These are phyloP conservation scores for Schizonepeta tenuifolia DNA, from an alignment of 257 asterid species.

Conservation along the genomic window DNA sequence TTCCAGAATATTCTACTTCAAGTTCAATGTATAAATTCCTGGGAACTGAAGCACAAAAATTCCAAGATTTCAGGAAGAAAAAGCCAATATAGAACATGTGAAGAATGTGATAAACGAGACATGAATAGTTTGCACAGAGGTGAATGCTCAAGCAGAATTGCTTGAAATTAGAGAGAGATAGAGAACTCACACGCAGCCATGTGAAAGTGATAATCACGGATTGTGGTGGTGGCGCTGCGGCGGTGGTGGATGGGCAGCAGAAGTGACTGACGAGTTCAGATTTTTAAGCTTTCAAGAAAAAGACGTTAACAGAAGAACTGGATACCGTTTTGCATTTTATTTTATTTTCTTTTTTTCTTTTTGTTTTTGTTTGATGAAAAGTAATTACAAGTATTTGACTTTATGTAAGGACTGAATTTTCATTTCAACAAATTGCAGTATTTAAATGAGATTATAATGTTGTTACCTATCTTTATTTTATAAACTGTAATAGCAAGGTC, in stretches of 20 bases:
- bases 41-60: neutral
- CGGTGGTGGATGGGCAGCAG: constrained; percentile 27
- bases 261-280: neutral
- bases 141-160: neutral
- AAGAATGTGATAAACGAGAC: constrained; percentile 1
- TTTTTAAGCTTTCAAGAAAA: neutral
- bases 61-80: constrained; percentile 8
- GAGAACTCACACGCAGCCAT: constrained; percentile 42
- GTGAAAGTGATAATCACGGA: neutral
- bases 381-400: too few relatives aligned
- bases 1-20: constrained; percentile 1
- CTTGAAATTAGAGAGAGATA: constrained; percentile 13
- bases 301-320: constrained; percentile 19
- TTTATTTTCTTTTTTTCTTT: neutral
- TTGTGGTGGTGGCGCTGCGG: neutral
- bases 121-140: neutral
- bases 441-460: too few relatives aligned
- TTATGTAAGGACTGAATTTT: too few relatives aligned
- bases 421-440: too few relatives aligned
- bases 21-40: neutral
- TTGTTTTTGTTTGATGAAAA: too few relatives aligned
- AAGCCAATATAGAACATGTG: too few relatives aligned
- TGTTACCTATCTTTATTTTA: too few relatives aligned
- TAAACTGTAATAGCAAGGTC: too few relatives aligned
- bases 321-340: neutral